Evolutionary conservation across 768 basidiomycete genomes (phyloP).

Genomic region (Lactarius sanguifluus): DNA sequence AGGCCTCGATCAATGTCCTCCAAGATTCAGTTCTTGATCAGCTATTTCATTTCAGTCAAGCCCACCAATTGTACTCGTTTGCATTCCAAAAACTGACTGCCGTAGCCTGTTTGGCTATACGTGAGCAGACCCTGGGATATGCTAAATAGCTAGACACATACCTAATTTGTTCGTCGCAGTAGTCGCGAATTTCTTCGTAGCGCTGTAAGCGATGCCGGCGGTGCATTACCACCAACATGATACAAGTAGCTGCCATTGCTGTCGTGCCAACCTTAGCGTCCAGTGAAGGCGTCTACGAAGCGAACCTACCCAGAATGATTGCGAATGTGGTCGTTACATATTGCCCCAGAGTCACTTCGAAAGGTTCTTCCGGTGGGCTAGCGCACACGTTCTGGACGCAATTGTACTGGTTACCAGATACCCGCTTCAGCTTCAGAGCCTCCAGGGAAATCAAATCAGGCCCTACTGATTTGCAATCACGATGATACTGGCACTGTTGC

Average conservation of each 20-base stretch:
- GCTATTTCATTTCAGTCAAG: slow-evolving; percentile 2
- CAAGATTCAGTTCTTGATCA: not conserved
- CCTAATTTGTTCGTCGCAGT: slow-evolving; percentile 29
- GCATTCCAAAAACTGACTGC: slow-evolving; percentile 12
- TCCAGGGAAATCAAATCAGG: not conserved
- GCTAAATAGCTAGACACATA: slow-evolving; percentile 6
- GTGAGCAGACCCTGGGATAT: not conserved
- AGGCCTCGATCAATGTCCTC: not conserved
- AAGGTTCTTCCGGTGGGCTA: slow-evolving; percentile 28
- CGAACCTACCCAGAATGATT: slow-evolving; percentile 27
- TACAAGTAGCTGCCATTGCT: slow-evolving; percentile 30
- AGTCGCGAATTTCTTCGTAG: slow-evolving; percentile 28
- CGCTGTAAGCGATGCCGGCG: slow-evolving; percentile 27
- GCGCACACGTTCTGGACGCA: slow-evolving; percentile 26
- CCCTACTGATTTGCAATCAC: slow-evolving; percentile 27
- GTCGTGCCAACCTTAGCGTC: slow-evolving; percentile 4
- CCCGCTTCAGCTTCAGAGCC: not conserved
- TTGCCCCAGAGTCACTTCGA: slow-evolving; percentile 30
- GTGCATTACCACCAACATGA: slow-evolving; percentile 29
- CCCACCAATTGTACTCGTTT: not conserved
- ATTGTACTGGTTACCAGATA: slow-evolving; percentile 19
- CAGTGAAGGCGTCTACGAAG: not conserved
- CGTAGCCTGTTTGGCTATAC: slow-evolving; percentile 21
- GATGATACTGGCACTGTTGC: slow-evolving; percentile 26
- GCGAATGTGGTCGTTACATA: slow-evolving; percentile 26